These are phyloP conservation scores for Jacaranda mimosifolia DNA, from an alignment of 257 asterid genomes.

Conservation along the genomic window DNA sequence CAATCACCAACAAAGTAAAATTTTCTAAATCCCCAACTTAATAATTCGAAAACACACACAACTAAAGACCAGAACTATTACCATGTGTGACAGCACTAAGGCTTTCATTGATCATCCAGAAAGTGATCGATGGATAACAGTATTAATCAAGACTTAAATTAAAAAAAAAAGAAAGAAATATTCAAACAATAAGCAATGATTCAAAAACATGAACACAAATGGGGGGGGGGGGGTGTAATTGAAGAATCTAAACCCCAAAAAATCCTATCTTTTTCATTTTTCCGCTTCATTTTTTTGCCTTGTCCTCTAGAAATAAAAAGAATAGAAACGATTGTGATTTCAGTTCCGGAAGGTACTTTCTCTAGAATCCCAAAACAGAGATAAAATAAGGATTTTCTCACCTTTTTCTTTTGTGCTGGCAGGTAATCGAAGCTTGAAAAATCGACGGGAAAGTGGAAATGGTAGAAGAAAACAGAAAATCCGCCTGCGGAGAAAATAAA, in stretches of 20 bases:
- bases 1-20: not conserved
- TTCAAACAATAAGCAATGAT: not conserved
- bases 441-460: not conserved
- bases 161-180: not conserved
- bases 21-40: not conserved
- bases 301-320: not conserved
- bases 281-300: not conserved
- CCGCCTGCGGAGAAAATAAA: constrained; percentile 28
- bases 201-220: not conserved
- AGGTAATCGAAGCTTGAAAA: constrained; percentile 9
- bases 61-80: not conserved
- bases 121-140: constrained; percentile 15
- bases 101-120: constrained; percentile 9
- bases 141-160: constrained; percentile 21
- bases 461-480: not conserved
- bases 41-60: not conserved
- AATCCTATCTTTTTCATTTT: not conserved
- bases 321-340: not conserved
- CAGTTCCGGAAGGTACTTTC: not conserved
- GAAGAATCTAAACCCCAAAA: not conserved
- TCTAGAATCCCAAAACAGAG: not conserved
- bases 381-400: constrained; percentile 17
- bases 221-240: not conserved
- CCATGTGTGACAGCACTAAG: constrained; percentile 2
- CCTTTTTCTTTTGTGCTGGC: constrained; percentile 13